These are phyloP conservation scores for Plicaturopsis crispa DNA, from an alignment of 768 basidiomycete genomes.

Conservation along the genomic window DNA sequence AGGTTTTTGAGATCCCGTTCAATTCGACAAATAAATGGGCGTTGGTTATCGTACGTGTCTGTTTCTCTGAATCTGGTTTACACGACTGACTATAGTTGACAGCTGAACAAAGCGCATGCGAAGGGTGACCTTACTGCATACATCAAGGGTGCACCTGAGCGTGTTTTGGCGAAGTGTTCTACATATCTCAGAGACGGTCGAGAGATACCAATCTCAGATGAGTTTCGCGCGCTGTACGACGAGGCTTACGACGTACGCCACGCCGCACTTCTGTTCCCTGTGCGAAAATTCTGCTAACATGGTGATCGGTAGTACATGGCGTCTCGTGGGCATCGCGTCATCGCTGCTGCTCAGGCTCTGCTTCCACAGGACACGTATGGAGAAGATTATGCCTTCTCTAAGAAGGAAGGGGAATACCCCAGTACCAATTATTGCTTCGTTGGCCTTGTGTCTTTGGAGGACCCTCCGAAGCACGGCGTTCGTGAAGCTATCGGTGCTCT, in stretches of 20 bases:
- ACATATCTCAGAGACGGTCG: constrained; percentile 50
- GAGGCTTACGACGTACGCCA: constrained; percentile 49
- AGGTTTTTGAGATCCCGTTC: constrained; percentile 71
- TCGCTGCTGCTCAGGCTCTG: constrained; percentile 59
- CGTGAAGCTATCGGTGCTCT: constrained; percentile 67
- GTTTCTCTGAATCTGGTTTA: not conserved
- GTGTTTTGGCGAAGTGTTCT: constrained; percentile 56
- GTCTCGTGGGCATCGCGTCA: constrained; percentile 67
- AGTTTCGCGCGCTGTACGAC: constrained; percentile 47
- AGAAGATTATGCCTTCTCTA: constrained; percentile 41
- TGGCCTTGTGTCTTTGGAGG: constrained; percentile 59
- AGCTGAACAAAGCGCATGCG: constrained; percentile 51
- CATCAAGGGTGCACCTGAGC: constrained; percentile 67
- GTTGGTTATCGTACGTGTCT: constrained; percentile 46
- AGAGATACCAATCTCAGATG: constrained; percentile 40
- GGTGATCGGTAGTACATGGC: constrained; percentile 81
- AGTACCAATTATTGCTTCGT: constrained; percentile 53
- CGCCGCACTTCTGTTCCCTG: not conserved
- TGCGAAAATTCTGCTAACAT: no score
- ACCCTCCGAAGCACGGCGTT: constrained; percentile 66
- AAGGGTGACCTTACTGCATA: constrained; percentile 43
- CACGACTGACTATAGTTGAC: not conserved
- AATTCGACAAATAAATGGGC: constrained; percentile 74
- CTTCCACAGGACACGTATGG: constrained; percentile 44
- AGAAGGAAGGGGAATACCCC: constrained; percentile 46